phyloP scores from a whole-genome alignment of 164 flowering plant genomes.

The Warburgia ugandensis region DNA sequence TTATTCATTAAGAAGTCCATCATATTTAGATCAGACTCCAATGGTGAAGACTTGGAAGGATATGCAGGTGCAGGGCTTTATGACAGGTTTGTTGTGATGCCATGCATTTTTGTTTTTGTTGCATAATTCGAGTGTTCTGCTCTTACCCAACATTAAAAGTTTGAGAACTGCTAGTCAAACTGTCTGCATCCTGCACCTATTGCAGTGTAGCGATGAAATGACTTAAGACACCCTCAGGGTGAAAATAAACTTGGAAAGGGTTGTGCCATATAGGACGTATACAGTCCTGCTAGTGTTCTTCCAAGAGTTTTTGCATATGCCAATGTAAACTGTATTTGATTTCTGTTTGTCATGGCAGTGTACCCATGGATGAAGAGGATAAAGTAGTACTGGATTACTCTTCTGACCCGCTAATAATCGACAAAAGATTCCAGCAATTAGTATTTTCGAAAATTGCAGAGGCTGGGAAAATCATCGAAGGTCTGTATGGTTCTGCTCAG shows the following conservation, averaged over 20 bases:
- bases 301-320: too few relatives aligned
- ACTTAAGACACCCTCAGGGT: too few relatives aligned
- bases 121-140: too few relatives aligned
- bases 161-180: neutral
- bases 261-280: too few relatives aligned
- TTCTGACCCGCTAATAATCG: slow-evolving; percentile 18
- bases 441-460: slow-evolving; percentile 19
- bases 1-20: slow-evolving; percentile 22
- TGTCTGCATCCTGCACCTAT: too few relatives aligned
- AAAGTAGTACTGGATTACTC: slow-evolving; percentile 20
- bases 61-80: slow-evolving; percentile 31
- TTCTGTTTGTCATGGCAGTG: slow-evolving; percentile 12
- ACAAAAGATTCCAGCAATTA: slow-evolving; percentile 18
- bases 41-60: slow-evolving; percentile 30
- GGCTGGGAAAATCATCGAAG: slow-evolving; percentile 22
- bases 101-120: neutral
- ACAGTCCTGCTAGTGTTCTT: too few relatives aligned
- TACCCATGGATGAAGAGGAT: slow-evolving; percentile 25
- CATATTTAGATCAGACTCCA: slow-evolving; percentile 32
- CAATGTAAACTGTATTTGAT: too few relatives aligned
- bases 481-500: slow-evolving; percentile 19
- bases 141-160: too few relatives aligned
- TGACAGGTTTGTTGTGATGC: slow-evolving; percentile 14
- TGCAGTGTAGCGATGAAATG: too few relatives aligned
- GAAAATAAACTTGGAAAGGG: too few relatives aligned